Evolutionary conservation across 108 stramenopile genomes (phyloP).

Genomic region (Cyclotella cryptica): DNA sequence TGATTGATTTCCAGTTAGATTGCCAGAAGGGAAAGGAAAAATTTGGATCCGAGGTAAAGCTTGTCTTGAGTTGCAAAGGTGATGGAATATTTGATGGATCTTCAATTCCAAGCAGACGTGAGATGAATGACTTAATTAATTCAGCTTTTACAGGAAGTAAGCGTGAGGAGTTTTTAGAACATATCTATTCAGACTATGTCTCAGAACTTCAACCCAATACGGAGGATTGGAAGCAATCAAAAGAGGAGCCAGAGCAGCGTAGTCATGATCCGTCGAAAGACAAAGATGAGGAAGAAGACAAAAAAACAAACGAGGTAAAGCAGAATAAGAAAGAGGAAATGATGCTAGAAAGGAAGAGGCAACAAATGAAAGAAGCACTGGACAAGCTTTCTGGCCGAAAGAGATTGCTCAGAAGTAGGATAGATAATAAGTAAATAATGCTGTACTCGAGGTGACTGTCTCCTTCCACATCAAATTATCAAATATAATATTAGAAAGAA

Average conservation of each 20-base stretch:
- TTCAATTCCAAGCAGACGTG: not conserved
- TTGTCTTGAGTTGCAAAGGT: not conserved
- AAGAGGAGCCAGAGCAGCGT: no score
- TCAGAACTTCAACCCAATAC: no score
- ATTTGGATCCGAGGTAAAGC: not conserved
- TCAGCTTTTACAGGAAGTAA: not conserved
- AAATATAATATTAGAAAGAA: no score
- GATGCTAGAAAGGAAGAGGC: not conserved
- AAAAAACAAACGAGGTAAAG: slow-evolving; percentile 1
- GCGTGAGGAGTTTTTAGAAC: slow-evolving; percentile 6
- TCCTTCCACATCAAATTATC: no score
- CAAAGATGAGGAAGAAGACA: not conserved
- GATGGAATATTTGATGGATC: not conserved
- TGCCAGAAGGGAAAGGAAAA: slow-evolving; percentile 1
- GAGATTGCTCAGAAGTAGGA: slow-evolving; percentile 8
- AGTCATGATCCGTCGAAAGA: no score
- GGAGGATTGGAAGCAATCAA: no score
- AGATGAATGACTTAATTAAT: not conserved
- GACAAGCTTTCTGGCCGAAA: not conserved
- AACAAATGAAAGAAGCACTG: not conserved
- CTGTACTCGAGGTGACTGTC: no score
- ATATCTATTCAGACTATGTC: slow-evolving; percentile 1
- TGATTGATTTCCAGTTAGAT: not conserved
- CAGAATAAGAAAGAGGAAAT: slow-evolving; percentile 8
- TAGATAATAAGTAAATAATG: no score